phyloP scores from a whole-genome alignment of 371 early-diverging fungal species.

The Mucor circinelloides region DNA sequence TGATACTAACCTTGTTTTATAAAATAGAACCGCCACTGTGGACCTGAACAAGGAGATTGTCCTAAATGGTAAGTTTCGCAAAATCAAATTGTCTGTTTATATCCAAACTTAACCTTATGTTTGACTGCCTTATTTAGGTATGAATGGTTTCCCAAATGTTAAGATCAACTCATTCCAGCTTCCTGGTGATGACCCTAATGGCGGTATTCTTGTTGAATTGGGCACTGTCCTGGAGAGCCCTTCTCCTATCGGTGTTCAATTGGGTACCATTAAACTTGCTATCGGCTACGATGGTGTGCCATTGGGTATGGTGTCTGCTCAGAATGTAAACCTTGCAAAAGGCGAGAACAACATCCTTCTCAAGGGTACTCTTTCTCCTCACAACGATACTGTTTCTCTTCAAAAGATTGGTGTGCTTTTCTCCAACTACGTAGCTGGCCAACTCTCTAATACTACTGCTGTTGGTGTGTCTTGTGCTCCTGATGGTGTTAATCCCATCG shows the following conservation, averaged over 20 bases:
- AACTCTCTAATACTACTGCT: slow-evolving; percentile 51
- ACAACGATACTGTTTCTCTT: slow-evolving; percentile 45
- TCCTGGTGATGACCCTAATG: slow-evolving; percentile 56
- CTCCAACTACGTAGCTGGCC: slow-evolving; percentile 56
- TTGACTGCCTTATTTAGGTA: slow-evolving; percentile 16
- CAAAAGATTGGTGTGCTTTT: slow-evolving; percentile 52
- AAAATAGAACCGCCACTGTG: slow-evolving; percentile 43
- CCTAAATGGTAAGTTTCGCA: slow-evolving; percentile 30
- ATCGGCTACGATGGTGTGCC: slow-evolving; percentile 53
- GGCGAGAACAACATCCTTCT: slow-evolving; percentile 55
- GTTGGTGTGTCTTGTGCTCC: slow-evolving; percentile 59
- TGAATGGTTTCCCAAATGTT: slow-evolving; percentile 58
- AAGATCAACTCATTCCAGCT: slow-evolving; percentile 55
- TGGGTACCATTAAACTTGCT: slow-evolving; percentile 57
- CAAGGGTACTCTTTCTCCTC: slow-evolving; percentile 52
- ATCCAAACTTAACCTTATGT: no score
- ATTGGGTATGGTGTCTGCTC: slow-evolving; percentile 54
- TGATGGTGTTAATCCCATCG: slow-evolving; percentile 55
- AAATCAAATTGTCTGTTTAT: background rate
- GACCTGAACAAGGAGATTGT: slow-evolving; percentile 45
- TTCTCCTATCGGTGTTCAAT: slow-evolving; percentile 59
- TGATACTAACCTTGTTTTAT: slow-evolving; percentile 30
- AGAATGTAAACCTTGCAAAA: slow-evolving; percentile 40
- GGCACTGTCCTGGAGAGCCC: slow-evolving; percentile 57
- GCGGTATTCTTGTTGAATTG: slow-evolving; percentile 59